Evolutionary conservation across 164 flowering plant species (phyloP), one percentile per base, ranked within the genome.

Genomic region (Macadamia integrifolia): DNA sequence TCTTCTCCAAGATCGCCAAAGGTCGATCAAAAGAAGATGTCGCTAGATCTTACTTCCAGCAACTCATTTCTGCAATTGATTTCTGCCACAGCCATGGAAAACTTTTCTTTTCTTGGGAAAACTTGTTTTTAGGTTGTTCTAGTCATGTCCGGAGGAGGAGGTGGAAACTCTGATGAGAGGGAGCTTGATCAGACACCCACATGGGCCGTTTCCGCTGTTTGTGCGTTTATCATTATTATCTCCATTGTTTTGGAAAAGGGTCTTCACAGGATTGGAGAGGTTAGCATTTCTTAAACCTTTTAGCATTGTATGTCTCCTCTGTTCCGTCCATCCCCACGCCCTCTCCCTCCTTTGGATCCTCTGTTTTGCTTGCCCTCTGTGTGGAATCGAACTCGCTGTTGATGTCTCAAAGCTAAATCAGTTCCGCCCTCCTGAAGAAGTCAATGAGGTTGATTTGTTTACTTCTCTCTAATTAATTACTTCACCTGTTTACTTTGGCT

Each of bases 141-240:
- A 15, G 70, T 42, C 32, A 88, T 86, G 90, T 80, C 72, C 35
- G 88, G 80, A 9, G 86, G 73, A 11, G 78, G 40, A 35, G 40
- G 40, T 2, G 40, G 40, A 35, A 5, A 35, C 5, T 15, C 29
- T 28, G 6, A 35, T 11, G 55, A 79, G 10, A 86, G 91, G 71
- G 74, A 82, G 77, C 89, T 92, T 4, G 86, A 84, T 75, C 87
- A 85, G 73, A 90, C 98, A 17, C 89, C 98, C 1, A 88, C 98
- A 64, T 93, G 98, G 97, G 95, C 98, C 2, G 98, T 93, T 9
- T 88, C 95, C 31, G 63, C 70, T 15, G 86, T 93, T 55, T 87
- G 89, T 77, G 84, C 92, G 10, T 77, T 81, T 14, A 79, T 93
- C 58, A 78, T 93, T 72, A 43, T 93, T 46, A 76, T 89, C 53